Percentiles rank a stretch among this genome's conserved stretches.
These are phyloP conservation scores for Kluyveromyces aestuarii DNA, from an alignment of 805 yeast species.

Conservation along the genomic window DNA sequence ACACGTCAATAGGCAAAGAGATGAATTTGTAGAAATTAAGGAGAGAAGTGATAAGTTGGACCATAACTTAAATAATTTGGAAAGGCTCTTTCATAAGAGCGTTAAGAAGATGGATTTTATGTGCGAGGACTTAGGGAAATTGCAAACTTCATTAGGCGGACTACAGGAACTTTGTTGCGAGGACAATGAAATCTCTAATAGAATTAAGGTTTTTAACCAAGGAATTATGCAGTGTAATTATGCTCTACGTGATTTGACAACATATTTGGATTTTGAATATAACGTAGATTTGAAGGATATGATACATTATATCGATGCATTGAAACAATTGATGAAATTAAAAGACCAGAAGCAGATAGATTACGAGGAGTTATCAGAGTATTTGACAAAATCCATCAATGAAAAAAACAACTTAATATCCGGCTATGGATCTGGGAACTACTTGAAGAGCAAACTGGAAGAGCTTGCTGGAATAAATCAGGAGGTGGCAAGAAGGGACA, in stretches of 20 bases:
- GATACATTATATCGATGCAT: conserved; percentile 64
- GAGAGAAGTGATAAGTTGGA: conserved; percentile 78
- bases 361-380: conserved; percentile 76
- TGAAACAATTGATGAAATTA: conserved; percentile 62
- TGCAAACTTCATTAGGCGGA: conserved; percentile 60
- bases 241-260: conserved; percentile 36
- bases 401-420: conserved; percentile 52
- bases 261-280: conserved; percentile 66
- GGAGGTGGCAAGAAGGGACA: conserved; percentile 44
- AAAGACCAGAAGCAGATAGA: conserved; percentile 90
- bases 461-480: conserved; percentile 57
- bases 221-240: conserved; percentile 37
- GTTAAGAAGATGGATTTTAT: conserved; percentile 66
- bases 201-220: conserved; percentile 34
- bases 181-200: conserved; percentile 15
- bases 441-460: conserved; percentile 48
- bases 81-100: conserved; percentile 65
- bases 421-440: conserved; percentile 44
- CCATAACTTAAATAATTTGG: conserved; percentile 72
- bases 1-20: conserved; percentile 53
- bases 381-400: conserved; percentile 56
- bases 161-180: conserved; percentile 50
- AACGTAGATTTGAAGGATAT: conserved; percentile 77
- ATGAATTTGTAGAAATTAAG: conserved; percentile 74
- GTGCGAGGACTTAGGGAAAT: conserved; percentile 60